phyloP scores from a whole-genome alignment of 306 rosid species.

The Prunus kanzakura region DNA sequence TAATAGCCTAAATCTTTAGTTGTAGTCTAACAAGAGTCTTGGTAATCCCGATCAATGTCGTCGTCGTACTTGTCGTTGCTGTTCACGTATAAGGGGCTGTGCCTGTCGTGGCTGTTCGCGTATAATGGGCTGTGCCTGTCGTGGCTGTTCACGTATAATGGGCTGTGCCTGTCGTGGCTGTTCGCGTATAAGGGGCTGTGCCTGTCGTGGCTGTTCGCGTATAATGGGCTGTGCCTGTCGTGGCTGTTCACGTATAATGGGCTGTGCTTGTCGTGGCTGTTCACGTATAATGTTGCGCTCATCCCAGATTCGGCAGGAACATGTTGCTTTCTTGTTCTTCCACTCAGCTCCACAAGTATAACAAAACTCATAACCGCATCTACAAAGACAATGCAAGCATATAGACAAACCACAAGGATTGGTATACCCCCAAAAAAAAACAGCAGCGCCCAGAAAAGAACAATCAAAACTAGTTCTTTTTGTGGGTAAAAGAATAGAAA shows the following conservation, averaged over 20 bases:
- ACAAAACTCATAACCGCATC: conserved; percentile 79
- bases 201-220: neutral
- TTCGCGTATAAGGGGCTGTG: neutral
- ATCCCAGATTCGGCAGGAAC: conserved; percentile 73
- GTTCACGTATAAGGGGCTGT: too few species aligned
- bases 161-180: neutral
- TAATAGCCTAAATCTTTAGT: neutral
- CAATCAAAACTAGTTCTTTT: neutral
- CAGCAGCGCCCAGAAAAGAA: neutral
- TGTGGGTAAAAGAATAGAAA: neutral
- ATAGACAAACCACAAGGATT: neutral
- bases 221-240: neutral
- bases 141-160: neutral
- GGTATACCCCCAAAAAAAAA: neutral
- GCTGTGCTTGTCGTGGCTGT: neutral
- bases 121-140: neutral
- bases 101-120: neutral
- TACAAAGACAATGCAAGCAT: conserved; percentile 30
- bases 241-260: conserved; percentile 30
- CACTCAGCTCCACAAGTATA: conserved; percentile 81
- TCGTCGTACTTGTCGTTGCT: neutral
- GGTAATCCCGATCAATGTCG: neutral
- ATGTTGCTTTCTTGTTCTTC: conserved; percentile 64
- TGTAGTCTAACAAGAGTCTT: neutral
- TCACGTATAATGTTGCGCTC: conserved; percentile 46